phyloP scores from a whole-genome alignment of 164 flowering plant species.

The Platanus orientalis region DNA sequence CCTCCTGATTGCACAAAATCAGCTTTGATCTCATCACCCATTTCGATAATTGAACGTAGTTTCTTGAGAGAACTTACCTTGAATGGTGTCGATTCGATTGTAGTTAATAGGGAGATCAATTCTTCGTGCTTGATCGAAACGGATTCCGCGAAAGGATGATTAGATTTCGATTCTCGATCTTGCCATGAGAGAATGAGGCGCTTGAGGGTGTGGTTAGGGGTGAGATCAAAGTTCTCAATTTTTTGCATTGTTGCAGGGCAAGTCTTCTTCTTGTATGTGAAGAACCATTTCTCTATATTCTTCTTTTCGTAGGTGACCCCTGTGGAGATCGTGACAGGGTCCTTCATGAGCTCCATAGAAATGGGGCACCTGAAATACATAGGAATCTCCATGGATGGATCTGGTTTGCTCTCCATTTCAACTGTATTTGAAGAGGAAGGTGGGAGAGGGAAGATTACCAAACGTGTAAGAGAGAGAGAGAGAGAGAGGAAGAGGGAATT shows the following conservation, averaged over 20 bases:
- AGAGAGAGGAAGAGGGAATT: neutral
- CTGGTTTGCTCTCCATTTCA: constrained; percentile 10
- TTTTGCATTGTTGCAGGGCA: constrained; percentile 74
- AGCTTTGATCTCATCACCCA: constrained; percentile 21
- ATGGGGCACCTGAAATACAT: constrained; percentile 66
- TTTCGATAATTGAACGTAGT: constrained; percentile 31
- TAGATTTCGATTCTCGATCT: neutral
- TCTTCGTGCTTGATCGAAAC: constrained; percentile 32
- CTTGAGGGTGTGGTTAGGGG: constrained; percentile 68
- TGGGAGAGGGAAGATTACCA: too few relatives aligned
- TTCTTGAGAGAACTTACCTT: constrained; percentile 49
- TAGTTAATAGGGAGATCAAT: constrained; percentile 26
- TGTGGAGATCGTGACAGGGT: constrained; percentile 67
- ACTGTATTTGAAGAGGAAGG: neutral
- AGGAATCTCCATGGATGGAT: constrained; percentile 36
- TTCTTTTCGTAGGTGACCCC: constrained; percentile 63
- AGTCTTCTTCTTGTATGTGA: constrained; percentile 44
- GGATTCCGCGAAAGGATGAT: constrained; percentile 6
- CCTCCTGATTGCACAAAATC: constrained; percentile 45
- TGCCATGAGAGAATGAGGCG: constrained; percentile 54
- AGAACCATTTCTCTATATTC: constrained; percentile 64
- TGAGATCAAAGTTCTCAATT: constrained; percentile 31
- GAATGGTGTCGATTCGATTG: constrained; percentile 14
- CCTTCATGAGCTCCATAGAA: constrained; percentile 68
- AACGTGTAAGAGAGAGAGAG: neutral